Conservation (phyloP, 257 asterid species). For the Salvia hispanica region DNA sequence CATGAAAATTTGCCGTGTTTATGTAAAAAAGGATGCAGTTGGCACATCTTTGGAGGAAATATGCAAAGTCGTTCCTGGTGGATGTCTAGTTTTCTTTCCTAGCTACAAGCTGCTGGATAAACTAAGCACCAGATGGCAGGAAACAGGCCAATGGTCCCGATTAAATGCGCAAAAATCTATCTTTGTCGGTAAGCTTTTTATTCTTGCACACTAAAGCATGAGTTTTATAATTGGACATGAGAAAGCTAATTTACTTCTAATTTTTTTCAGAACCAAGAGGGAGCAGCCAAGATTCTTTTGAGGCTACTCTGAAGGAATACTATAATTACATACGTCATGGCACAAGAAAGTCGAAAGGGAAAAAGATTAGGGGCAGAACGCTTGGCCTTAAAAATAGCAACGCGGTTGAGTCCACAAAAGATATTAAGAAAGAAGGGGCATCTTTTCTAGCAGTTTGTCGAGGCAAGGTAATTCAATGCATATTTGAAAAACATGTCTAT, state of each 20-base stretch:
- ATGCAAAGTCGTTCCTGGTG: slow-evolving; percentile 84
- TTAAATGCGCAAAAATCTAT: slow-evolving; percentile 78
- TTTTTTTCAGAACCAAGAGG: slow-evolving; percentile 82
- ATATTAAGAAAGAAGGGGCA: slow-evolving; percentile 65
- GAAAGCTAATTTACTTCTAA: slow-evolving; percentile 4
- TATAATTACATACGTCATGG: slow-evolving; percentile 59
- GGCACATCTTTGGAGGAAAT: slow-evolving; percentile 89
- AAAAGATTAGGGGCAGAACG: slow-evolving; percentile 59
- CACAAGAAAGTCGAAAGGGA: slow-evolving; percentile 45
- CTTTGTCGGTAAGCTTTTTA: slow-evolving; percentile 69
- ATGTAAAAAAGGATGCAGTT: slow-evolving; percentile 65
- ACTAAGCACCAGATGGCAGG: slow-evolving; percentile 79
- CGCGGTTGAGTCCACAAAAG: slow-evolving; percentile 37
- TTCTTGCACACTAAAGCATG: slow-evolving; percentile 19
- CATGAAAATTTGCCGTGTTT: slow-evolving; percentile 33
- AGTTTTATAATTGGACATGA: slow-evolving; percentile 15
- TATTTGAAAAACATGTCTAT: not conserved
- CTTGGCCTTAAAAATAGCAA: slow-evolving; percentile 49
- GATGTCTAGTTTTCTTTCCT: slow-evolving; percentile 94
- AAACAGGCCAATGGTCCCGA: slow-evolving; percentile 91
- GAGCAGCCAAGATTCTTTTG: slow-evolving; percentile 73
- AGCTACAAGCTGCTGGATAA: slow-evolving; percentile 94
- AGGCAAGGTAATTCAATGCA: slow-evolving; percentile 72
- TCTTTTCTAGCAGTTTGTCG: slow-evolving; percentile 98
- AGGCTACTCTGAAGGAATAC: slow-evolving; percentile 66